phyloP scores from a whole-genome alignment of 208 protist species.

The Acanthamoeba rhysodes region DNA sequence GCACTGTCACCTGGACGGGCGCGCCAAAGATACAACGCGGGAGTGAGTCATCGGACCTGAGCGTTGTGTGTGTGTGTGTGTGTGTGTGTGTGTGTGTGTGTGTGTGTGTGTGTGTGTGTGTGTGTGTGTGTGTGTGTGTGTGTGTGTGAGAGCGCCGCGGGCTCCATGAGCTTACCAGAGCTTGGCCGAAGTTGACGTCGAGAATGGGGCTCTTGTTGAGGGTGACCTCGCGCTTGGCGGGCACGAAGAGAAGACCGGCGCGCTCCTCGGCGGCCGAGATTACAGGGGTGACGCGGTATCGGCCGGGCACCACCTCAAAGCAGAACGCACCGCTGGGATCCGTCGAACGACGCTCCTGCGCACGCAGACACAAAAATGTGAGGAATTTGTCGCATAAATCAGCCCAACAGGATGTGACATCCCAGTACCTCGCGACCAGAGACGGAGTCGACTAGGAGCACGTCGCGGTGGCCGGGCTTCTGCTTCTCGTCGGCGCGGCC shows the following conservation, averaged over 20 bases:
- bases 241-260: conserved; percentile 58
- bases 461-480: conserved; percentile 17
- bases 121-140: not conserved
- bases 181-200: conserved; percentile 74
- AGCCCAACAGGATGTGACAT: not conserved
- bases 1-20: conserved; percentile 3
- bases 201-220: conserved; percentile 62
- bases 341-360: conserved; percentile 43
- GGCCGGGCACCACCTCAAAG: conserved; percentile 69
- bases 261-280: conserved; percentile 49
- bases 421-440: conserved; percentile 36
- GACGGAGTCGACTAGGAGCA: not conserved
- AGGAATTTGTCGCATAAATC: not conserved
- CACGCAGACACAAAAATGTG: not conserved
- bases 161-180: not conserved
- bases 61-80: not conserved
- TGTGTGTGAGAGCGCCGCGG: no score
- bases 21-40: not conserved
- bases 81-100: not conserved
- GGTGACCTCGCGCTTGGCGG: conserved; percentile 65
- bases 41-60: not conserved
- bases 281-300: conserved; percentile 27
- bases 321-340: conserved; percentile 62
- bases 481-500: conserved; percentile 34
- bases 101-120: not conserved